Conservation (phyloP, 169 alveolate species). For the Eimeria maxima region DNA sequence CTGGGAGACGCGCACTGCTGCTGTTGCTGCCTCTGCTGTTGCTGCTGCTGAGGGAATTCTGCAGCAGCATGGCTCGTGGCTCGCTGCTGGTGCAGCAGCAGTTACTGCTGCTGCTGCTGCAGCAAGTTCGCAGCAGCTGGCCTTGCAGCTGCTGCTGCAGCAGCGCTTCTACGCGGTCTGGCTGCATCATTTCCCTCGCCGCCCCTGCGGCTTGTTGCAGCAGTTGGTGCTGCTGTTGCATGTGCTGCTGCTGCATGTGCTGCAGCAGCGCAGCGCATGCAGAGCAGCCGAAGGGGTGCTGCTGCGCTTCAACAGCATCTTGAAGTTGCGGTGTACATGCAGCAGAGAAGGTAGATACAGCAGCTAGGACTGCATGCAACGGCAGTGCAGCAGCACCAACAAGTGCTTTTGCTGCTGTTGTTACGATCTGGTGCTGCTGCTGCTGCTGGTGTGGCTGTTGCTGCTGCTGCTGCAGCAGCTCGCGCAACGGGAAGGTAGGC, state of each 20-base stretch:
- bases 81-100: background rate
- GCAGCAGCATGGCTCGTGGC: constrained; percentile 19
- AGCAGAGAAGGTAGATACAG: constrained; percentile 20
- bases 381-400: constrained; percentile 65
- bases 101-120: background rate
- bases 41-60: constrained; percentile 44
- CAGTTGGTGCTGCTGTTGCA: constrained; percentile 13
- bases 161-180: constrained; percentile 64
- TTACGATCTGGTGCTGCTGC: constrained; percentile 56
- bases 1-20: background rate
- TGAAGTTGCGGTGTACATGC: constrained; percentile 18
- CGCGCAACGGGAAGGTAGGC: constrained; percentile 49
- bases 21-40: constrained; percentile 29
- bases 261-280: constrained; percentile 32
- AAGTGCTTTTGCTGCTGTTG: constrained; percentile 47
- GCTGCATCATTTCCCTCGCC: constrained; percentile 38
- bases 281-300: constrained; percentile 57
- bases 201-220: constrained; percentile 40
- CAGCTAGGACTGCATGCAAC: constrained; percentile 64
- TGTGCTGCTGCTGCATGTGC: constrained; percentile 38
- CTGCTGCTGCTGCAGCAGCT: constrained; percentile 68
- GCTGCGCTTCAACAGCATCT: constrained; percentile 48
- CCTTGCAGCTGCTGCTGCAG: constrained; percentile 63
- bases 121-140: constrained; percentile 7
- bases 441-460: background rate